These are phyloP conservation scores for Tanacetum coccineum DNA, from an alignment of 129 eudicot species.

Conservation along the genomic window DNA sequence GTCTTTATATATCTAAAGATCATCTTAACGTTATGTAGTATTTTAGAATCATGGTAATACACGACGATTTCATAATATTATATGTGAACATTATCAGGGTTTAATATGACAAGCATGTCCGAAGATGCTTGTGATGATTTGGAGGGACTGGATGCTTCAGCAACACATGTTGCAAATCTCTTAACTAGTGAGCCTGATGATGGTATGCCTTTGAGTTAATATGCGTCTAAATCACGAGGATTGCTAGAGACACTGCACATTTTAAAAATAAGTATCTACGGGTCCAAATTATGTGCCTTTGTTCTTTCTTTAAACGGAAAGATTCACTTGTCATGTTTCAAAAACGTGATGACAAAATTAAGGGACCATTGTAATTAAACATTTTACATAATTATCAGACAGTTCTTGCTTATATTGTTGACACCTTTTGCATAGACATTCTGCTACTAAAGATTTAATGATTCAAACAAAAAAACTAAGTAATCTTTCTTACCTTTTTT, in stretches of 20 bases:
- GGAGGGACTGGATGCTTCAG: constrained; percentile 30
- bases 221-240: neutral
- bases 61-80: neutral
- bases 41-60: neutral
- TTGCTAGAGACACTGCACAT: neutral
- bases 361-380: constrained; percentile 5
- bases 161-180: constrained; percentile 51
- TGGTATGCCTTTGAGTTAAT: constrained; percentile 22
- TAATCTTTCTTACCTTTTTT: neutral
- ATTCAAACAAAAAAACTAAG: neutral
- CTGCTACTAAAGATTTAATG: neutral
- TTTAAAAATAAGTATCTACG: neutral
- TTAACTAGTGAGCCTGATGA: constrained; percentile 42
- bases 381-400: too few species aligned
- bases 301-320: constrained; percentile 19
- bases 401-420: neutral
- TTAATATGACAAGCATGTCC: constrained; percentile 43
- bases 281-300: neutral
- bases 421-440: neutral
- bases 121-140: constrained; percentile 26
- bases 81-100: constrained; percentile 33
- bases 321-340: constrained; percentile 15
- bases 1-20: neutral
- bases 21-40: constrained; percentile 8
- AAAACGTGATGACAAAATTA: constrained; percentile 2